A percentile compares a stretch with the other conserved stretches of the same genome.
Evolutionary conservation across 495 filamentous ascomycete genomes (phyloP).

Genomic region (Aspergillus panamensis): DNA sequence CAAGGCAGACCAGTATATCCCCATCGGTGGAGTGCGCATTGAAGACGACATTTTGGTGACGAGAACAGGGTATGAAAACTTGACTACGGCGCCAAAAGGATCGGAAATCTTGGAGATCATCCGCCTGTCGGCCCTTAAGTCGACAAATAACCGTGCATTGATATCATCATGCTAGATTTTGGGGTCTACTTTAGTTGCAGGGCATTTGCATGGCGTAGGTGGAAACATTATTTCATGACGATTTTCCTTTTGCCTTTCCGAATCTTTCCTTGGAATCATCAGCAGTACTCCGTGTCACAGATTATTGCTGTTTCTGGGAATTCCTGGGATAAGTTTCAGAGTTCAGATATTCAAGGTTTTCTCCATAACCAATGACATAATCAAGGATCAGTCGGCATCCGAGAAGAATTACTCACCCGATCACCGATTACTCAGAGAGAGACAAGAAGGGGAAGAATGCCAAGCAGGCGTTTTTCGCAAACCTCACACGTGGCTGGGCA

Average conservation of each 20-base stretch:
- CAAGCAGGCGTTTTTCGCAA: neutral
- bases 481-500: neutral
- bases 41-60: constrained; percentile 91
- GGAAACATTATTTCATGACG: neutral
- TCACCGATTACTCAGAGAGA: neutral
- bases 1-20: constrained; percentile 66
- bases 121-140: constrained; percentile 22
- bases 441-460: too few species aligned
- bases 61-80: constrained; percentile 69
- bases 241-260: neutral
- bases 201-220: neutral
- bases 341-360: too few species aligned
- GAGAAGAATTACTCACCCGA: neutral
- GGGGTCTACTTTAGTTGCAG: neutral
- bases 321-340: neutral
- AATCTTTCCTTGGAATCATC: neutral
- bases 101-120: constrained; percentile 64
- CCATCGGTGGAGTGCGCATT: constrained; percentile 83
- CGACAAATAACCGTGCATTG: constrained; percentile 14
- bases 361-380: neutral
- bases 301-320: neutral
- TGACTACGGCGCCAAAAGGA: constrained; percentile 81
- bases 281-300: too few species aligned
- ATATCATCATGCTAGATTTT: constrained; percentile 1
- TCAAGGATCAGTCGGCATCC: neutral